A percentile compares a stretch with the other conserved stretches of the same genome.
phyloP scores from a whole-genome alignment of 257 asterid genomes.

The Avicennia marina region DNA sequence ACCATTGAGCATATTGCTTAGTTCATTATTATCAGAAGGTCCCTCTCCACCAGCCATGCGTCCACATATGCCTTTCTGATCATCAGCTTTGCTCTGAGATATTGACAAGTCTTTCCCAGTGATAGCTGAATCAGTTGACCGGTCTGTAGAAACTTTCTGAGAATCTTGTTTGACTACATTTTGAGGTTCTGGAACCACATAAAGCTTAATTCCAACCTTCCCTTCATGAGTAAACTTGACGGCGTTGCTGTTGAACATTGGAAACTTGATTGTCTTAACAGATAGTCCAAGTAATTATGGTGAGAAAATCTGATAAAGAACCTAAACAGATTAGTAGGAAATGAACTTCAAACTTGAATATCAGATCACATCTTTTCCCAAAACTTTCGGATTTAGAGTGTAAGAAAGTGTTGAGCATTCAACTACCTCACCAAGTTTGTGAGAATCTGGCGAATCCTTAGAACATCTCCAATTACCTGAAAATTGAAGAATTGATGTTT shows the following conservation, averaged over 20 bases:
- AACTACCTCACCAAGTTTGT: constrained; percentile 85
- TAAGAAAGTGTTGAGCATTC: constrained; percentile 1
- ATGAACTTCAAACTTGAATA: no score
- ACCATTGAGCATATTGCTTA: constrained; percentile 16
- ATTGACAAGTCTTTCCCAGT: constrained; percentile 27
- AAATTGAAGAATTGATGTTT: constrained; percentile 18
- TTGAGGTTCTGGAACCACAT: constrained; percentile 50
- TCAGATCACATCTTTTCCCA: no score
- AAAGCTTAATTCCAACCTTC: constrained; percentile 75
- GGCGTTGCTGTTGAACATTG: constrained; percentile 55
- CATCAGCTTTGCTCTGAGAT: constrained; percentile 16
- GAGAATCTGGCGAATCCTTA: constrained; percentile 88
- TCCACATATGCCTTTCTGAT: constrained; percentile 6
- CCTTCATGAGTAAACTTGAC: constrained; percentile 93
- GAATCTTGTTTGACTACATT: constrained; percentile 27
- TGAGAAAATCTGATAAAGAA: no score
- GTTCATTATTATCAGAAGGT: constrained; percentile 10
- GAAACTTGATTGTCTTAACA: no score
- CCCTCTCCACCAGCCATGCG: constrained; percentile 13
- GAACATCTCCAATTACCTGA: constrained; percentile 84
- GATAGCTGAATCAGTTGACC: constrained; percentile 8
- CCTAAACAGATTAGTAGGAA: no score
- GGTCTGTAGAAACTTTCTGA: constrained; percentile 12
- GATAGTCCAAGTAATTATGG: no score
- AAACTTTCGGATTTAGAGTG: no score